Base-by-base conservation (phyloP, 176 grass and related monocot genomes). In the Microstegium vimineum region DNA sequence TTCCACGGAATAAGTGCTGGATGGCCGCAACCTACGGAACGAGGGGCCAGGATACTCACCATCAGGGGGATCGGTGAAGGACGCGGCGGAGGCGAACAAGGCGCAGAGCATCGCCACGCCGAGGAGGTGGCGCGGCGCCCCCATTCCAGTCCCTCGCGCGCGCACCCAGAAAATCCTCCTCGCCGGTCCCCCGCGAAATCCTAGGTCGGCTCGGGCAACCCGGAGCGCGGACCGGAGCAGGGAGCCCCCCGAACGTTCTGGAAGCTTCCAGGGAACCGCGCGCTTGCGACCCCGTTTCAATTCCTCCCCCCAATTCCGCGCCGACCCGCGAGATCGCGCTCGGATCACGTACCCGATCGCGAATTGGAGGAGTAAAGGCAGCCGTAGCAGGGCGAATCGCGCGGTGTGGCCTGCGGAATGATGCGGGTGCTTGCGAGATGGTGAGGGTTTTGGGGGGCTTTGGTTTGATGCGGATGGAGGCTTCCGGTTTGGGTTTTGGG, bases 11-110 rank as follows among this genome's bases (percentile, higher is more conserved):
- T 46, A 37, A 52, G 25, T 16, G 71, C 4, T 73, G 74, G 43
- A 85, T 47, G 38, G 42, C 67, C 43, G 41, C 43, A 20, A 11
- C 32, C 22, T 49, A 73, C 76, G 66, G 56, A 83, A 69, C 4
- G 51, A 72, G 71, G 31, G 32, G 3, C 1, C 69, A 71, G 84
- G 14, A 73, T 5, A 47, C 72, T 62, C 79, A 94, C 92, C 89
- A 61, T 94, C 89, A 22, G 78, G 65, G 22, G 92, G 92, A 57
- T 94, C 89, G 22, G 92, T 94, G 85, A 89, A 86, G 14, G 83
- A 62, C 15, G 63, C 78, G 16, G 86, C 74, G 52, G 69, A 36
- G 80, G 77, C 37, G n/a, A 91, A 42, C 74, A 76, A 63, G n/a
- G 82, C 36, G 60, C 74, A 71, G 43, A 91, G 42, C 30, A 89